Evolutionary conservation across 352 stramenopile species (phyloP), one percentile per base, ranked within the genome.

Genomic region (Phytopythium cucurbitacearum): DNA sequence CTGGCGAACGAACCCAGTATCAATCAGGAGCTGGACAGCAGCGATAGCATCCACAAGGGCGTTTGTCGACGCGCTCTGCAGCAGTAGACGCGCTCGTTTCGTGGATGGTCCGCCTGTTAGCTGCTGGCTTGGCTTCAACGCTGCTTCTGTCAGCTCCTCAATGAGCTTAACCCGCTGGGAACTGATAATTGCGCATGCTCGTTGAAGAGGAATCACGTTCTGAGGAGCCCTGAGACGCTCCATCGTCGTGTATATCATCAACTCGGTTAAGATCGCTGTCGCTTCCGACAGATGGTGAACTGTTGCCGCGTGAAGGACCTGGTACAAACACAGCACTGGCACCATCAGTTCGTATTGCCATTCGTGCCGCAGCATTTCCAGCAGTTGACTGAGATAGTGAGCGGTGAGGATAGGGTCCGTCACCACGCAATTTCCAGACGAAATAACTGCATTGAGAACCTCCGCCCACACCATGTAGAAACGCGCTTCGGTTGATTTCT

Each of bases 1-100:
- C 52, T 90, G 74, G 0, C 71, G 71, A 15, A 82, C 43, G 54
- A 73, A 91, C 0, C 80, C 80, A 42, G 80, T 79, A 1, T 58
- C 44, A 6, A 89, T 47, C 5, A 91, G 57, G 10, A 81, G 44
- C 8, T 67, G 41, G 3, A 75, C 57, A 0, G 38, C 64, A 13
- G 62, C 36, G 3, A 49, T 32, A 36, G 69, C 58, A 62, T 87
- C 89, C 4, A 53, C 34, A 6, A 44, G 41, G n/a, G 48, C 21
- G 16, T 53, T 37, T 0, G 36, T 44, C 1, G 48, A 16, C 32
- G 16, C n/a, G 4, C 44, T 35, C 33, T 35, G 48, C 3, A 44
- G 4, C 5, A 53, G 2, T 13, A 10, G 4, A 12, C 48, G 21
- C 3, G 44, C 21, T 43, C 37, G 39, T 32, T 11, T 37, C 12